These are phyloP conservation scores for Codiaeum variegatum DNA, from an alignment of 441 rosid genomes.

Conservation along the genomic window DNA sequence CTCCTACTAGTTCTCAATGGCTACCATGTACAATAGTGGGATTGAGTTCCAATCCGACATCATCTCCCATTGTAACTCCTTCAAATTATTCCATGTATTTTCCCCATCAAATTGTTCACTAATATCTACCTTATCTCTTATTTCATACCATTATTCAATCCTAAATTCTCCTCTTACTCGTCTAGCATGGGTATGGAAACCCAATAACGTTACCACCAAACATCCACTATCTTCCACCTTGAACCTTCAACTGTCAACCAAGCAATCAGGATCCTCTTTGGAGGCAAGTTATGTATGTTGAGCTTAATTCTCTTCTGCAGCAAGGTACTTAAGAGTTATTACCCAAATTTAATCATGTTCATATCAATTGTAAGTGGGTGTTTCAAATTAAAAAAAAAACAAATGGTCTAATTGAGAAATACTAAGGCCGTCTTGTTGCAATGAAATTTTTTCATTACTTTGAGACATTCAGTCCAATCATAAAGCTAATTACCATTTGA, in stretches of 20 bases:
- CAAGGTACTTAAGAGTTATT: conserved; percentile 4
- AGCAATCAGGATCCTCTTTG: not conserved
- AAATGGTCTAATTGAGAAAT: not conserved
- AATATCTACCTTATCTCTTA: not conserved
- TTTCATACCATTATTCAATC: not conserved
- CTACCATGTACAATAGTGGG: too few species aligned
- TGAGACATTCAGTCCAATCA: not conserved
- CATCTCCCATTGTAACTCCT: too few species aligned
- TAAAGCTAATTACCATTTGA: not conserved
- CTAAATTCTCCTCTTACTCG: not conserved
- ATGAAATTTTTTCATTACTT: not conserved
- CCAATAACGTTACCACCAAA: not conserved
- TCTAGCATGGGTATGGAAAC: not conserved
- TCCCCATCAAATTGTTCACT: not conserved
- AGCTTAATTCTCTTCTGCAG: not conserved
- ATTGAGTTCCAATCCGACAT: too few species aligned
- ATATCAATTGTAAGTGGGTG: not conserved
- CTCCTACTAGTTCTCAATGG: too few species aligned
- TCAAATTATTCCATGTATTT: too few species aligned
- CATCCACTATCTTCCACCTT: not conserved
- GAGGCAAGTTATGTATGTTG: not conserved
- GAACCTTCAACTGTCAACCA: not conserved
- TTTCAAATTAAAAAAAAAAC: not conserved
- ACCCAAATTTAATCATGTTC: not conserved
- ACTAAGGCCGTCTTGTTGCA: not conserved